Evolutionary conservation across 148 eudicot genomes (phyloP), one percentile per base, ranked within the genome.

Genomic region (Heliosperma pusillum): DNA sequence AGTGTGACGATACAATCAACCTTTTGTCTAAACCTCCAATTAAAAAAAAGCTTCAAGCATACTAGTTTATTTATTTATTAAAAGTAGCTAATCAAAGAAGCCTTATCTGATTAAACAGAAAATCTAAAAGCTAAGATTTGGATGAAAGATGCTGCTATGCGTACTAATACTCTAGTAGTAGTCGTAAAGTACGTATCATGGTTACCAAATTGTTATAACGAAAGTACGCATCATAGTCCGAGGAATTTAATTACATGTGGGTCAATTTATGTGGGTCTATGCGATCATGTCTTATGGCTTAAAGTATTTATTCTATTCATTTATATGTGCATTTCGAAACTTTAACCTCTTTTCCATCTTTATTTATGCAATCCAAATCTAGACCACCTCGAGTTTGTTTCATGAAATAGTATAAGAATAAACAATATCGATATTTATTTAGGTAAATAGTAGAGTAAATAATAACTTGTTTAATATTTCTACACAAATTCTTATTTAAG

Each of bases 251-350:
- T 50, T 50, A 21, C 15, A 17, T 69, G 57, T 70, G 33, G 57
- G 20, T 25, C 56, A 13, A 68, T 67, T 68, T 68, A 45, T 68
- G 71, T 68, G 73, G 73, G 60, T 69, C 58, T 68, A 68, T 21
- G 16, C 24, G 73, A 24, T 0, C 69, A 19, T 65, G 20, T 67
- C 68, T 27, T n/a, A n/a, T n/a, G n/a, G n/a, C n/a, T n/a, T n/a
- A n/a, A n/a, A n/a, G n/a, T n/a, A n/a, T n/a, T n/a, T n/a, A n/a
- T n/a, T n/a, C n/a, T n/a, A n/a, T n/a, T n/a, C n/a, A n/a, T n/a
- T n/a, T n/a, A n/a, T n/a, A n/a, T n/a, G n/a, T n/a, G n/a, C n/a
- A n/a, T n/a, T n/a, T n/a, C n/a, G n/a, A n/a, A n/a, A n/a, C n/a
- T n/a, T n/a, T n/a, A n/a, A n/a, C n/a, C n/a, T n/a, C n/a, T n/a